These are phyloP conservation scores for Waltergamsia citrina DNA, from an alignment of 2,329 filamentous ascomycete species.

Conservation along the genomic window DNA sequence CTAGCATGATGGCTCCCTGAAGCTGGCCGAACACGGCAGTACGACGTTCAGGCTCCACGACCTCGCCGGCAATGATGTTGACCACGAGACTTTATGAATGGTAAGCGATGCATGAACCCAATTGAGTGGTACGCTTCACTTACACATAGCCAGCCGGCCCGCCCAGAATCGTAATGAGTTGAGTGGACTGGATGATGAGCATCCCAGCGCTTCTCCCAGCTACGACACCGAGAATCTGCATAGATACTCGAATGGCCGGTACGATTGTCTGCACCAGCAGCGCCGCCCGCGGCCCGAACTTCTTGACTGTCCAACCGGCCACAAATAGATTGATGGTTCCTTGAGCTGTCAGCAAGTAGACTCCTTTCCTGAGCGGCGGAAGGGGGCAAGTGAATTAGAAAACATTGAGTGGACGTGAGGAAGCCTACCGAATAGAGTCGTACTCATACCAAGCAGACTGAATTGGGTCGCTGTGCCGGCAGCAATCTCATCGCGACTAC, in stretches of 20 bases:
- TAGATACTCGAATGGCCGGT: slow-evolving; percentile 51
- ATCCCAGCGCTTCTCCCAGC: slow-evolving; percentile 55
- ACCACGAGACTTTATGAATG: slow-evolving; percentile 38
- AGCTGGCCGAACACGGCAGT: slow-evolving; percentile 58
- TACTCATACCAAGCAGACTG: slow-evolving; percentile 56
- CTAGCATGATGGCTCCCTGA: slow-evolving; percentile 59
- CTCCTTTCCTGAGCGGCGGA: background rate
- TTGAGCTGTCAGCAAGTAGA: slow-evolving; percentile 3
- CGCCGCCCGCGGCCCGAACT: slow-evolving; percentile 52
- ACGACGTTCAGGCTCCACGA: slow-evolving; percentile 47
- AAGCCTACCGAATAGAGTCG: slow-evolving; percentile 50
- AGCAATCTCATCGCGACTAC: slow-evolving; percentile 51
- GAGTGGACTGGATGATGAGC: slow-evolving; percentile 55
- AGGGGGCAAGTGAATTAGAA: background rate
- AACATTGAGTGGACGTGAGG: background rate
- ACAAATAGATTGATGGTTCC: slow-evolving; percentile 56
- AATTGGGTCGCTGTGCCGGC: slow-evolving; percentile 54
- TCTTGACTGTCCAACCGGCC: slow-evolving; percentile 57
- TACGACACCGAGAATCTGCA: slow-evolving; percentile 56
- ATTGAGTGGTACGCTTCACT: slow-evolving; percentile 6
- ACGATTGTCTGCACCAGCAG: slow-evolving; percentile 55
- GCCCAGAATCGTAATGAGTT: slow-evolving; percentile 59
- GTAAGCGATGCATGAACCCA: background rate
- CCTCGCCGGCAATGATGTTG: slow-evolving; percentile 59
- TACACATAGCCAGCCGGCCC: slow-evolving; percentile 59